phyloP scores from a whole-genome alignment of 768 basidiomycete genomes.

The Russula sp. region DNA sequence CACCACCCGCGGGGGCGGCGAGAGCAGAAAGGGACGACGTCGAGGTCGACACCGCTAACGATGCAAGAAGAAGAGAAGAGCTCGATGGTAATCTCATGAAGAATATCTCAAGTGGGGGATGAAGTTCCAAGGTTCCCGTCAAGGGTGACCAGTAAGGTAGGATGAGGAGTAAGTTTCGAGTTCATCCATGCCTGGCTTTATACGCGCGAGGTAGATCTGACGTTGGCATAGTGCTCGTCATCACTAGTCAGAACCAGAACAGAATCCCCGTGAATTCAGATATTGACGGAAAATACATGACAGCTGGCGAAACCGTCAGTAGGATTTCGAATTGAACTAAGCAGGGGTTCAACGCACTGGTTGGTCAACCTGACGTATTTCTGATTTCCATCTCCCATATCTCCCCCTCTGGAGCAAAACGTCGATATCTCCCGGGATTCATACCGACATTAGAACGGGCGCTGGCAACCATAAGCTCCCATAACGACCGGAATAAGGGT shows the following conservation, averaged over 20 bases:
- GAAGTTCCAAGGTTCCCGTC: conserved; percentile 6
- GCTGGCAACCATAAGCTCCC: conserved; percentile 39
- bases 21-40: conserved; percentile 30
- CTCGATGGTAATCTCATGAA: conserved; percentile 31
- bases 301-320: neutral
- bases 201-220: neutral
- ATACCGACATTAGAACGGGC: conserved; percentile 29
- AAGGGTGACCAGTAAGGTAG: conserved; percentile 22
- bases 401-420: conserved; percentile 42
- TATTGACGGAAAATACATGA: neutral
- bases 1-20: conserved; percentile 27
- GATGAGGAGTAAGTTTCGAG: neutral
- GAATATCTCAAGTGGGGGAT: conserved; percentile 15
- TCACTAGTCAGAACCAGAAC: neutral
- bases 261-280: neutral
- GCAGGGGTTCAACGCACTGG: neutral
- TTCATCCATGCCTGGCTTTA: neutral
- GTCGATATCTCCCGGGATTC: conserved; percentile 33
- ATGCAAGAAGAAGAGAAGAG: conserved; percentile 32
- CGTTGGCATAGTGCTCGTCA: neutral
- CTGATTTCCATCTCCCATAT: conserved; percentile 58
- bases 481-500: conserved; percentile 40
- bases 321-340: conserved; percentile 2
- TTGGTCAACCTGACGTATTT: conserved; percentile 29
- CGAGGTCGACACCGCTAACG: conserved; percentile 29